Base-by-base conservation (phyloP, 305 asterid genomes). In the Fraxinus greggii region DNA sequence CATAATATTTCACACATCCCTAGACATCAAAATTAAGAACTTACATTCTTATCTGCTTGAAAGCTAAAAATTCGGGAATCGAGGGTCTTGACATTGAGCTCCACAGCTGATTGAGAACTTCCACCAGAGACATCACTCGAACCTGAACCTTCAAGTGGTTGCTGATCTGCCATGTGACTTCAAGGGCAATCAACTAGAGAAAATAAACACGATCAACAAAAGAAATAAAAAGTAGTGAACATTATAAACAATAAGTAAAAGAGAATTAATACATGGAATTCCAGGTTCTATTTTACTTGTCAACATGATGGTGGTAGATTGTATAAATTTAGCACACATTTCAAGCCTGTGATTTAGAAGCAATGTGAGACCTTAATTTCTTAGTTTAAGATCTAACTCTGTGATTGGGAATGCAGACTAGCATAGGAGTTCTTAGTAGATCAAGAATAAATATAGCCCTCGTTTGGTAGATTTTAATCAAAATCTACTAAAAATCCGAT, bases 81-180 rank as follows among this genome's bases (percentile, higher is more conserved):
- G 79, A 95, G 89, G 73, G 98, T 95, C 94, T 92, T 95, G 91
- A 93, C 83, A 84, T 93, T 92, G 88, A 95, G 90, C 87, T 89
- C 92, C 90, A 93, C 79, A 33, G 85, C 84, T 82, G 98, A 92
- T 77, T 88, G 97, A 65, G 90, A 82, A 88, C 85, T 81, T 78
- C 84, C 93, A 86, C 84, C 81, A 79, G 89, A 76, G 12, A 84
- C 85, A 82, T 83, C 79, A 85, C 89, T 83, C 10, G 89, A 73
- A 85, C 92, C 82, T 77, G 94, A 87, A 77, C 90, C 91, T 83
- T 90, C 93, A 81, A 5, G 10, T 15, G 89, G 83, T 78, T 88
- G 89, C 17, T 86, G 87, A 74, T 89, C 93, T 15, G 93, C 98
- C 98, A 95, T 93, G 84, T 83, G 81, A 73, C 70, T 80, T 79